A percentile compares a stretch with the other conserved stretches of the same genome.
Conservation (phyloP, 176 grass and related monocot species). For the Ensete glaucum region DNA sequence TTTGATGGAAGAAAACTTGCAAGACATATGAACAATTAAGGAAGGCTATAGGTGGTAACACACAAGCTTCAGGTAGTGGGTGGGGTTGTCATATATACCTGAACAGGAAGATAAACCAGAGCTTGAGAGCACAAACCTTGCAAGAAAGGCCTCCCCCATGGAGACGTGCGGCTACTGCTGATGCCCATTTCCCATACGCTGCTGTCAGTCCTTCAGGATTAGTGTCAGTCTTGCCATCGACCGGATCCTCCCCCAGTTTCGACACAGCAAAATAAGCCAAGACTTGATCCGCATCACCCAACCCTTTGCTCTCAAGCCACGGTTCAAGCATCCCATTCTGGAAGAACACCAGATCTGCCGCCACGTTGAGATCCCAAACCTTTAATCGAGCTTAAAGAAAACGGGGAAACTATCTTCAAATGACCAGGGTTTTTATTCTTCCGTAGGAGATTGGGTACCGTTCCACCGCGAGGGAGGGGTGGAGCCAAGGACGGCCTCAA, state of each 20-base stretch:
- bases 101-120: not conserved
- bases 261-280: conserved; percentile 87
- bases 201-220: conserved; percentile 81
- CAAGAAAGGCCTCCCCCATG: conserved; percentile 72
- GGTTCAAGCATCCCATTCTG: conserved; percentile 99
- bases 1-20: not conserved
- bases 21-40: not conserved
- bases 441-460: conserved; percentile 36
- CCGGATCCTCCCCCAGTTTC: conserved; percentile 66
- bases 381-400: not conserved
- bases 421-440: not conserved
- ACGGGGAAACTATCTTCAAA: not conserved
- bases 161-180: conserved; percentile 50
- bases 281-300: conserved; percentile 71
- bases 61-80: not conserved
- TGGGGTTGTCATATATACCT: not conserved
- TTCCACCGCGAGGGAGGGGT: conserved; percentile 68
- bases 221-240: conserved; percentile 92
- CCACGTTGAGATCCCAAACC: conserved; percentile 31
- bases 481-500: conserved; percentile 72
- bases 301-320: conserved; percentile 83
- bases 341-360: conserved; percentile 95
- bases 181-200: conserved; percentile 74
- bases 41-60: not conserved
- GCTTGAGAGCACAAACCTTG: conserved; percentile 39